Evolutionary conservation across 1,284 basidiomycete species (phyloP).

Genomic region (Apiotrichum mycotoxinovorans): DNA sequence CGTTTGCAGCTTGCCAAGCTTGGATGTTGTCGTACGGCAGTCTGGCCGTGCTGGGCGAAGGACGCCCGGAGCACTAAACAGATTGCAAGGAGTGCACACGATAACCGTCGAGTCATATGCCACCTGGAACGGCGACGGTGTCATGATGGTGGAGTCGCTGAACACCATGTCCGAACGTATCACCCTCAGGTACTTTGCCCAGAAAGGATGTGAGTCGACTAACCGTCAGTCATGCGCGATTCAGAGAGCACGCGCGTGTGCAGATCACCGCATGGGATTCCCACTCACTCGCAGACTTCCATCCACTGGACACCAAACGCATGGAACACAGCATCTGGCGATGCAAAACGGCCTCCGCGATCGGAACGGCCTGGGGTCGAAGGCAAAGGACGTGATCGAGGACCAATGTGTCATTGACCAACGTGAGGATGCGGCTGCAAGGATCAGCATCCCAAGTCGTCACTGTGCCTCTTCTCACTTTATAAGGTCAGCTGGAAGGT

Average conservation of each 20-base stretch:
- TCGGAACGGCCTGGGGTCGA: not conserved
- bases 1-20: slow-evolving; percentile 19
- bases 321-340: slow-evolving; percentile 17
- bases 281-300: slow-evolving; percentile 26
- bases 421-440: slow-evolving; percentile 3
- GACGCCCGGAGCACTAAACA: not conserved
- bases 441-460: not conserved
- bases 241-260: not conserved
- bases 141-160: not conserved
- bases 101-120: not conserved
- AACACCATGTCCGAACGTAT: slow-evolving; percentile 6
- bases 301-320: slow-evolving; percentile 24
- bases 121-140: not conserved
- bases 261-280: no score
- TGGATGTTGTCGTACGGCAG: slow-evolving; percentile 14
- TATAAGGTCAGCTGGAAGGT: slow-evolving; percentile 10
- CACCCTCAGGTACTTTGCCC: slow-evolving; percentile 17
- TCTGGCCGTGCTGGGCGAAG: not conserved
- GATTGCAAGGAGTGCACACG: slow-evolving; percentile 15
- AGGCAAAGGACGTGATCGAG: not conserved
- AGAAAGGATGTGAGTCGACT: slow-evolving; percentile 36
- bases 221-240: not conserved
- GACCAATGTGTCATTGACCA: not conserved
- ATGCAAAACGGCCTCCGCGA: slow-evolving; percentile 13
- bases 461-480: slow-evolving; percentile 3